phyloP scores from a whole-genome alignment of 257 asterid genomes.

The Gentiana straminea region DNA sequence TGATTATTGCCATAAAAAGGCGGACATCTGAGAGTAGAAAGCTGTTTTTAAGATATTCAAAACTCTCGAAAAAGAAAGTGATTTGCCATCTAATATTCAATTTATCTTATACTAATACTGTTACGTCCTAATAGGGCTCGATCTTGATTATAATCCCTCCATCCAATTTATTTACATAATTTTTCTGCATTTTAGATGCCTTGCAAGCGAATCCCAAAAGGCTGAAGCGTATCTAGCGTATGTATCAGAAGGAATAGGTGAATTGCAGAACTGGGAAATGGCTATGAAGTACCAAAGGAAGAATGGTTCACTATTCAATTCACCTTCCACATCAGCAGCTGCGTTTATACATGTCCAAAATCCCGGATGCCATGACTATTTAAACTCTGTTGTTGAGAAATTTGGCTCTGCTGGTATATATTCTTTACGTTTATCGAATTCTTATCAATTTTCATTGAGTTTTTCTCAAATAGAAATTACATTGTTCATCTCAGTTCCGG shows the following conservation, averaged over 20 bases:
- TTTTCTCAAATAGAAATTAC: neutral
- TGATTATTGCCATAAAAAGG: no score
- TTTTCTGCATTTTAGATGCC: slow-evolving; percentile 24
- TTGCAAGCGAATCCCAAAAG: slow-evolving; percentile 27
- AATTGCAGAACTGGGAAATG: slow-evolving; percentile 46
- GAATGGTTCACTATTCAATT: slow-evolving; percentile 85
- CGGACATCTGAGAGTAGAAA: no score
- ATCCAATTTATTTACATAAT: neutral
- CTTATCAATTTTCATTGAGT: neutral
- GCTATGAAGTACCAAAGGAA: slow-evolving; percentile 57
- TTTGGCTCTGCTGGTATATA: slow-evolving; percentile 60
- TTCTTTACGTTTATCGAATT: neutral
- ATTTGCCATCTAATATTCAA: no score
- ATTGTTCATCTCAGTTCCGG: slow-evolving; percentile 47
- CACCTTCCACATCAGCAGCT: slow-evolving; percentile 88
- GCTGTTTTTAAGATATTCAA: no score
- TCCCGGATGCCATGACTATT: slow-evolving; percentile 56
- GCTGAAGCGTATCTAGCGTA: slow-evolving; percentile 50
- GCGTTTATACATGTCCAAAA: slow-evolving; percentile 41
- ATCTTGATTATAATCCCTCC: no score
- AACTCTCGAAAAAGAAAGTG: no score
- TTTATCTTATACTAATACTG: no score
- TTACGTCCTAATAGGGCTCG: no score
- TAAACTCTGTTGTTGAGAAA: slow-evolving; percentile 34
- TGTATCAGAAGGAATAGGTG: slow-evolving; percentile 62